Percentiles rank a stretch among this genome's conserved stretches.
Conservation (phyloP, 2,329 filamentous ascomycete species). For the Rhytidhysteron rufulum region DNA sequence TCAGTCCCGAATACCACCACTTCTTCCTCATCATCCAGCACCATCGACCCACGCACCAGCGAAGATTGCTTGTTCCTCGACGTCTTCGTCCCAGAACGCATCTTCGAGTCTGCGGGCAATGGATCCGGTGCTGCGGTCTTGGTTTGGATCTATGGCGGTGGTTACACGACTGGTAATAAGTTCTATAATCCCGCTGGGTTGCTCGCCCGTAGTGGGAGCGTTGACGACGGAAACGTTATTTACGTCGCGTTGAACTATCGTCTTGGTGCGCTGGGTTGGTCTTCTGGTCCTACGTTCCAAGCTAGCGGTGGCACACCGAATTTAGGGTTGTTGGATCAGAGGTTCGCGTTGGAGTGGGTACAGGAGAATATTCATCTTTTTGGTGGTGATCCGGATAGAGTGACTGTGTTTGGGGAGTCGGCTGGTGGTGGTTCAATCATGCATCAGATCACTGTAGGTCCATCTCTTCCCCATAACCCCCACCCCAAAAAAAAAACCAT, state of each 20-base stretch:
- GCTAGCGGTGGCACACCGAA: constrained; percentile 33
- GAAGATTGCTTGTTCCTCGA: constrained; percentile 51
- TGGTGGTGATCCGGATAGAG: constrained; percentile 34
- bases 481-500: background rate
- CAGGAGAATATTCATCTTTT: constrained; percentile 37
- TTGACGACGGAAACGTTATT: constrained; percentile 39
- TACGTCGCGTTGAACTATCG: constrained; percentile 46
- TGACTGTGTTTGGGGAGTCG: constrained; percentile 37
- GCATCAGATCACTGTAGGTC: constrained; percentile 34
- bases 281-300: constrained; percentile 29
- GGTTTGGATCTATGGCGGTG: constrained; percentile 51
- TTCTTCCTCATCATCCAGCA: constrained; percentile 15
- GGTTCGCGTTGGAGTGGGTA: constrained; percentile 38
- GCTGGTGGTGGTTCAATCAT: constrained; percentile 37
- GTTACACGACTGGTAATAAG: constrained; percentile 43
- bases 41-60: constrained; percentile 24
- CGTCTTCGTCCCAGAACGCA: constrained; percentile 41
- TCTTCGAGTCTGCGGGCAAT: constrained; percentile 29
- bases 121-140: constrained; percentile 40
- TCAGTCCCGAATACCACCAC: constrained; percentile 22
- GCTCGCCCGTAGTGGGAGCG: constrained; percentile 40
- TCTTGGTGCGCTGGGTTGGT: constrained; percentile 39
- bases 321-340: constrained; percentile 34
- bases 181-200: constrained; percentile 39
- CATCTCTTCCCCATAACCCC: background rate